Conservation (phyloP, 164 flowering plant genomes). For the Magnolia changhungtana region DNA sequence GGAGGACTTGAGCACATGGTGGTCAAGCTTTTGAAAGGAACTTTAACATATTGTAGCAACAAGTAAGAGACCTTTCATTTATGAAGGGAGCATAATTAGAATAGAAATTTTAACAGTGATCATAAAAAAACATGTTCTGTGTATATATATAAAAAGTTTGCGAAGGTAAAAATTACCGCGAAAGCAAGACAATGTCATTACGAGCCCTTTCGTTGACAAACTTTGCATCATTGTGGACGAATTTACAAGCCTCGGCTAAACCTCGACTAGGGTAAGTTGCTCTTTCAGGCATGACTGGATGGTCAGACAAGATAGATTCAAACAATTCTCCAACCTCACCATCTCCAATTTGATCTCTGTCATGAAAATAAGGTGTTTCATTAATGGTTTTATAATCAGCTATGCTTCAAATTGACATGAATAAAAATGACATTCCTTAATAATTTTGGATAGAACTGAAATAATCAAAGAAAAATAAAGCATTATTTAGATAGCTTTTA, state of each 20-base stretch:
- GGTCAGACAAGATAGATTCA: conserved; percentile 11
- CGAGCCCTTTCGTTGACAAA: conserved; percentile 95
- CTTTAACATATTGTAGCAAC: background rate
- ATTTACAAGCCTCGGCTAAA: conserved; percentile 74
- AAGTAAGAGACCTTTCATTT: background rate
- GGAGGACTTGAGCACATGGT: background rate
- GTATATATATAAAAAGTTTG: too few relatives aligned
- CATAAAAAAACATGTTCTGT: too few relatives aligned
- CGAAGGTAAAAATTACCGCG: conserved; percentile 51
- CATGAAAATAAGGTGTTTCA: background rate
- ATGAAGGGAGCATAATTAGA: background rate
- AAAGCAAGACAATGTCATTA: conserved; percentile 77
- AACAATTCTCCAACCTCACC: conserved; percentile 4
- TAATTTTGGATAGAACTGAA: background rate
- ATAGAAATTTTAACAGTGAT: background rate
- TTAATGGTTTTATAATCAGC: too few relatives aligned
- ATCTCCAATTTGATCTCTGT: conserved; percentile 10
- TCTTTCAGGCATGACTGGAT: conserved; percentile 22
- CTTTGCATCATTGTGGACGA: conserved; percentile 81
- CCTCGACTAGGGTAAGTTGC: conserved; percentile 41
- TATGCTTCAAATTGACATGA: background rate
- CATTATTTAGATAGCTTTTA: too few relatives aligned
- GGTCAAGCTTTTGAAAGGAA: background rate
- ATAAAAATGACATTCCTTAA: background rate
- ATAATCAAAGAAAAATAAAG: background rate